Conservation (phyloP, 768 basidiomycete species). For the Podaxis sp. region DNA sequence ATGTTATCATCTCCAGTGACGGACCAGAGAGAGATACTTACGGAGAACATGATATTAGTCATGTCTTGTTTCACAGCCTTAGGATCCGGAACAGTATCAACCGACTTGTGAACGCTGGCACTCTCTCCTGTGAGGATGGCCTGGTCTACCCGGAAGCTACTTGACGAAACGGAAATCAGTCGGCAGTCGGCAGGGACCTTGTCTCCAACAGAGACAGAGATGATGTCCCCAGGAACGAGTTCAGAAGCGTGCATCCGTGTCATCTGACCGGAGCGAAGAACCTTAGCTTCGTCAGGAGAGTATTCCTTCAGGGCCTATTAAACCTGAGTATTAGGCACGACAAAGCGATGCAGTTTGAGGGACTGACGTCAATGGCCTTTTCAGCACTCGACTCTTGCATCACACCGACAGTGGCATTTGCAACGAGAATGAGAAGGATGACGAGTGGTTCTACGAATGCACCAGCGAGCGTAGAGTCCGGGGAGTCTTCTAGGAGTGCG, state of each 20-base stretch:
- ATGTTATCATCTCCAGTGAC: background rate
- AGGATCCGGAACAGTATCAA: constrained; percentile 63
- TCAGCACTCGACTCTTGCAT: constrained; percentile 97
- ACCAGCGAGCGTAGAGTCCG: constrained; percentile 64
- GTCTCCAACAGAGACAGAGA: constrained; percentile 90
- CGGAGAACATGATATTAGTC: constrained; percentile 95
- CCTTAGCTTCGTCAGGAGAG: constrained; percentile 95
- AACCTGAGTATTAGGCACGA: constrained; percentile 13
- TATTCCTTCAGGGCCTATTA: constrained; percentile 91
- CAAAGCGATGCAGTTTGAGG: background rate
- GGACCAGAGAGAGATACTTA: constrained; percentile 32
- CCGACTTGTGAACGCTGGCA: constrained; percentile 80
- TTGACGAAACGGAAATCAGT: constrained; percentile 85
- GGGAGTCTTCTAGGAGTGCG: constrained; percentile 80
- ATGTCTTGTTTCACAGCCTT: constrained; percentile 97
- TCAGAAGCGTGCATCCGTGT: constrained; percentile 79
- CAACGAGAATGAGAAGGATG: constrained; percentile 92
- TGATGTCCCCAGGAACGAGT: constrained; percentile 93
- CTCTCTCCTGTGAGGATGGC: constrained; percentile 97
- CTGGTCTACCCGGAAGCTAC: constrained; percentile 93
- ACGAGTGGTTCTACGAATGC: constrained; percentile 96
- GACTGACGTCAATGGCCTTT: constrained; percentile 91
- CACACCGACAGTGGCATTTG: constrained; percentile 97
- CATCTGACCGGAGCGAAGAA: constrained; percentile 70
- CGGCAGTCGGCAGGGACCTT: constrained; percentile 95